These are phyloP conservation scores for Phaeomoniella chlamydospora DNA, from an alignment of 2,329 filamentous ascomycete genomes.

Conservation along the genomic window DNA sequence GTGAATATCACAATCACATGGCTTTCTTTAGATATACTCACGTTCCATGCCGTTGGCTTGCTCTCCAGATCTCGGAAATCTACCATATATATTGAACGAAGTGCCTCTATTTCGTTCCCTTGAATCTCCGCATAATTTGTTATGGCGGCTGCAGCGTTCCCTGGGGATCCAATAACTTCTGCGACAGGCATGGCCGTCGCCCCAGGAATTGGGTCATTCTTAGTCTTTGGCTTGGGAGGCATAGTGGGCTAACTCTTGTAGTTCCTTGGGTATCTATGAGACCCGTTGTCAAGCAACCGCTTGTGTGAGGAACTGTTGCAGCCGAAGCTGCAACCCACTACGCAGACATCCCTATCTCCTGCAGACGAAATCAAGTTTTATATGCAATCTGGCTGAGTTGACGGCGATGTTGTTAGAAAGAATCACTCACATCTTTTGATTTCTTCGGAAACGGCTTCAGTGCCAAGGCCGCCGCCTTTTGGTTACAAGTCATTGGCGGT, in stretches of 20 bases:
- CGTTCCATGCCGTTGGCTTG: constrained; percentile 69
- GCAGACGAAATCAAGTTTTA: background rate
- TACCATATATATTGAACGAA: constrained; percentile 79
- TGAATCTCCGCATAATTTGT: constrained; percentile 72
- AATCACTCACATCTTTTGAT: background rate
- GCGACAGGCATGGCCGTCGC: background rate
- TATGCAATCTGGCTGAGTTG: background rate
- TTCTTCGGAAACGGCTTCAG: too few relatives aligned
- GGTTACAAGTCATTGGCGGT: background rate
- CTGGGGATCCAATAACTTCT: constrained; percentile 7
- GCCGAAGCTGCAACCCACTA: constrained; percentile 28
- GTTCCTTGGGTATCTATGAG: constrained; percentile 15
- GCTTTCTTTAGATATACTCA: constrained; percentile 30
- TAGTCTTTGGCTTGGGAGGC: constrained; percentile 30
- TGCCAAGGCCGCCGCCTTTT: background rate
- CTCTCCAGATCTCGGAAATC: constrained; percentile 66
- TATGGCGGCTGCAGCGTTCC: constrained; percentile 6
- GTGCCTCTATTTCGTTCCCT: constrained; percentile 70
- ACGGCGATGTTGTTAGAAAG: background rate
- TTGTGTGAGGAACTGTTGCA: constrained; percentile 21
- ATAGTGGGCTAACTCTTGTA: constrained; percentile 18
- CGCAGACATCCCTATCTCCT: constrained; percentile 15
- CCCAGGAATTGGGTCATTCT: constrained; percentile 16
- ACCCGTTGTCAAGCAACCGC: constrained; percentile 16
- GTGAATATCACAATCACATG: constrained; percentile 5